These are phyloP conservation scores for Dactylorhiza incarnata DNA, from an alignment of 106 monocot species.

Conservation along the genomic window DNA sequence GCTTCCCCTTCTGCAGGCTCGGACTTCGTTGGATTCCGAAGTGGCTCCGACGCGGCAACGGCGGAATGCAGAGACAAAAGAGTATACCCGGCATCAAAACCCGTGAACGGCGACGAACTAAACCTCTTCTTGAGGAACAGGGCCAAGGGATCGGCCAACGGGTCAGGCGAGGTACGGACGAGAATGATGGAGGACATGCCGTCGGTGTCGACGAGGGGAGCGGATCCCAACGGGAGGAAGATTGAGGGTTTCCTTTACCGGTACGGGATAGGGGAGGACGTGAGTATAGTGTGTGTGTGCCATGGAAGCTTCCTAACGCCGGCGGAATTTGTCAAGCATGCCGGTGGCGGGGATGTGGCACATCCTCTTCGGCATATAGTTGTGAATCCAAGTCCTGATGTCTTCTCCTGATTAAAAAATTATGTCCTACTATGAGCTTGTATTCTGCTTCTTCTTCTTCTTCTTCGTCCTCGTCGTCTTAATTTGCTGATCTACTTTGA, in stretches of 20 bases:
- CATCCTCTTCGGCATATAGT: conserved; percentile 44
- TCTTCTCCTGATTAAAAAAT: background rate
- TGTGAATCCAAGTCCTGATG: conserved; percentile 20
- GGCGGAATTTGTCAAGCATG: conserved; percentile 62
- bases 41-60: background rate
- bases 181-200: conserved; percentile 52
- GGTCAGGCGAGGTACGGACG: conserved; percentile 9
- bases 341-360: conserved; percentile 47
- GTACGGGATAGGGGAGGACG: conserved; percentile 40
- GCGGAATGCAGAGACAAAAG: background rate
- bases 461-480: background rate
- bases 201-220: conserved; percentile 38
- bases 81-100: background rate
- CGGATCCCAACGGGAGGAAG: conserved; percentile 33
- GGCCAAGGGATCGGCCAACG: background rate
- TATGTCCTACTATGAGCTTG: background rate
- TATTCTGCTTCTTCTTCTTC: background rate
- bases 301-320: conserved; percentile 60
- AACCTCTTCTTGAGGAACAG: background rate
- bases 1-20: background rate
- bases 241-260: conserved; percentile 57
- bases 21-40: background rate
- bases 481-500: background rate
- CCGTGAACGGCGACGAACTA: background rate
- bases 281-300: conserved; percentile 65